These are phyloP conservation scores for Eucalyptus viminalis DNA, from an alignment of 345 rosid genomes.

Conservation along the genomic window DNA sequence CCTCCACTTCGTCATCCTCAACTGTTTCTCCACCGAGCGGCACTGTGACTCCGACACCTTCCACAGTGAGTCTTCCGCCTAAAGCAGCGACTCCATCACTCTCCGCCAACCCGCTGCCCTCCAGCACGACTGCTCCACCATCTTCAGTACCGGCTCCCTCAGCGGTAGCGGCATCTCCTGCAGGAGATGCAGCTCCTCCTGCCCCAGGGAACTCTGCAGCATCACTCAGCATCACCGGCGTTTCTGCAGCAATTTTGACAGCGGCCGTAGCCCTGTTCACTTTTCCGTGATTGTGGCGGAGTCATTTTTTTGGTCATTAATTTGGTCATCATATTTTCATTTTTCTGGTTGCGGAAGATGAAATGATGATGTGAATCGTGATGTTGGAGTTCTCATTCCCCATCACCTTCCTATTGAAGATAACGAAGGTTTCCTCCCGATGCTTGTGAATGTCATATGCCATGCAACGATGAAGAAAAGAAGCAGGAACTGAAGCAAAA, in stretches of 20 bases:
- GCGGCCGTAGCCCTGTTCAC: background rate
- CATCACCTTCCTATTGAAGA: background rate
- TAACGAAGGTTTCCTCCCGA: background rate
- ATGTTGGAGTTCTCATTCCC: background rate
- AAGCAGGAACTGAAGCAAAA: background rate
- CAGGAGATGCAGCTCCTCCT: background rate
- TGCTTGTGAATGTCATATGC: background rate
- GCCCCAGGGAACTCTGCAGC: background rate
- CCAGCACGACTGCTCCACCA: background rate
- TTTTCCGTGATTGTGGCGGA: background rate
- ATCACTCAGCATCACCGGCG: background rate
- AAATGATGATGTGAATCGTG: background rate
- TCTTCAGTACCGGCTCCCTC: background rate
- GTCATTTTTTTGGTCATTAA: background rate
- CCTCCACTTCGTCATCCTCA: background rate
- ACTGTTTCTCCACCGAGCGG: background rate
- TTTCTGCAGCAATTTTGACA: background rate
- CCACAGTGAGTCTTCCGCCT: background rate
- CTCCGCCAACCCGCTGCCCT: background rate
- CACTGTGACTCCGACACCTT: background rate
- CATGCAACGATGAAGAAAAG: background rate
- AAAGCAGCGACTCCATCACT: background rate
- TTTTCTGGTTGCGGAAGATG: background rate
- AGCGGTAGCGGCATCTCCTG: background rate
- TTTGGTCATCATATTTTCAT: background rate